These are phyloP conservation scores for Pelomyxa schiedti DNA, from an alignment of 78 protist species.

Conservation along the genomic window DNA sequence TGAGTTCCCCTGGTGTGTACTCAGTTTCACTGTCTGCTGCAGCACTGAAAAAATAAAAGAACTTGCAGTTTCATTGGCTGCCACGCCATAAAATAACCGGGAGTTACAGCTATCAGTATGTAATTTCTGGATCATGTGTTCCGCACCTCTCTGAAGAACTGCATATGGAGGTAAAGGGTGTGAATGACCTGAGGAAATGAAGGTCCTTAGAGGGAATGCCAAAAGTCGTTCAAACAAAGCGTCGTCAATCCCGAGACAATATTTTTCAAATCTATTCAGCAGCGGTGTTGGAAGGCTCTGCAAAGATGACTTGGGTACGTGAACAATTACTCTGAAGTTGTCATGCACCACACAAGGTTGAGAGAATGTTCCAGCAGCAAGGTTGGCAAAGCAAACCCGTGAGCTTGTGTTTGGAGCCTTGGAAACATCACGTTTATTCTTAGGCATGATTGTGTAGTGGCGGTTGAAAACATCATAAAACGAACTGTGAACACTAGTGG, in stretches of 20 bases:
- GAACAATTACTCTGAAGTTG: neutral
- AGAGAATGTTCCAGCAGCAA: slow-evolving; percentile 1
- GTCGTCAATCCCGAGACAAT: neutral
- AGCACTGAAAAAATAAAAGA: neutral
- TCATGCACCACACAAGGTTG: slow-evolving; percentile 1
- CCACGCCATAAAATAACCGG: too few species aligned
- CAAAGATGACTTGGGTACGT: neutral
- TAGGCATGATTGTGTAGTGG: neutral
- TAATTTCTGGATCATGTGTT: neutral
- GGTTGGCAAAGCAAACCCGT: neutral
- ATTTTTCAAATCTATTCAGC: slow-evolving; percentile 1
- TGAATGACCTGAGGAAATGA: too few species aligned
- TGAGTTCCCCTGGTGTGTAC: neutral
- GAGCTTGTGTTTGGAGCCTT: neutral
- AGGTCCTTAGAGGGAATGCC: too few species aligned
- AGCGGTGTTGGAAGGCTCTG: neutral
- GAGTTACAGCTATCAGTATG: too few species aligned
- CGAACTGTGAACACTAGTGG: neutral
- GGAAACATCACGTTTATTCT: neutral
- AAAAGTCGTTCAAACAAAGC: too few species aligned
- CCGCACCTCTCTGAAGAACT: neutral
- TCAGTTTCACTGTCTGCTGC: neutral
- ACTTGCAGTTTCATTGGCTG: too few species aligned
- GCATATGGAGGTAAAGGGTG: neutral
- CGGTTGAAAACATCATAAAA: slow-evolving; percentile 5